phyloP scores from a whole-genome alignment of 1,139 yeast species.

The Suhomyces terraborum region DNA sequence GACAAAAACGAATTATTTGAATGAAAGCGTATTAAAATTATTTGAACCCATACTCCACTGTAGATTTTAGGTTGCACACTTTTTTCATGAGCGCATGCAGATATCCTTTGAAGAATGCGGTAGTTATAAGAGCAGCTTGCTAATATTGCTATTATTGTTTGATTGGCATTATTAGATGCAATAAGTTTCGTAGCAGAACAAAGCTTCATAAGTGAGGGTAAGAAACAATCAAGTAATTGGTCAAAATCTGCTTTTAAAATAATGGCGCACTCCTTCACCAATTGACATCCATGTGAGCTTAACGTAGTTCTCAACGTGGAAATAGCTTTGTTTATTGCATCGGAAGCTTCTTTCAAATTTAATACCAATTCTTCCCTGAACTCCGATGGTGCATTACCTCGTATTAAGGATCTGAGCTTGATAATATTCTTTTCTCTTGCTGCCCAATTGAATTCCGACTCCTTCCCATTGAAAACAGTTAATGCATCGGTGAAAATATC shows the following conservation, averaged over 20 bases:
- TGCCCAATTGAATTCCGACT: slow-evolving; percentile 88
- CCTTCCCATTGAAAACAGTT: slow-evolving; percentile 67
- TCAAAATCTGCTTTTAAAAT: slow-evolving; percentile 56
- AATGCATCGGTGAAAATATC: slow-evolving; percentile 21
- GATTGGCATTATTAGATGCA: slow-evolving; percentile 73
- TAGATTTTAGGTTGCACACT: slow-evolving; percentile 69
- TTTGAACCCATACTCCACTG: slow-evolving; percentile 70
- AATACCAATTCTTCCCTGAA: slow-evolving; percentile 46
- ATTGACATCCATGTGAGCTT: slow-evolving; percentile 71
- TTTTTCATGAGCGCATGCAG: slow-evolving; percentile 62
- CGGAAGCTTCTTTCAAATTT: slow-evolving; percentile 48
- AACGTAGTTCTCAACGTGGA: slow-evolving; percentile 82
- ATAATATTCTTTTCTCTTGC: slow-evolving; percentile 64
- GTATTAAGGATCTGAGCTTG: slow-evolving; percentile 56
- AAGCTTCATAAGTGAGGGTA: slow-evolving; percentile 59
- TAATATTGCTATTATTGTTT: slow-evolving; percentile 63
- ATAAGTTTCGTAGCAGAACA: slow-evolving; percentile 79
- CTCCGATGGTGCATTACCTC: slow-evolving; percentile 53
- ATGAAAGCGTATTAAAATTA: slow-evolving; percentile 51
- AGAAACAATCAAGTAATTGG: slow-evolving; percentile 57
- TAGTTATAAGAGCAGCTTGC: slow-evolving; percentile 55
- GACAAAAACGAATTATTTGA: slow-evolving; percentile 32
- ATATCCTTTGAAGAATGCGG: slow-evolving; percentile 57
- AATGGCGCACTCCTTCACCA: slow-evolving; percentile 72
- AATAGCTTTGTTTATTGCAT: slow-evolving; percentile 69